Evolutionary conservation across 2,329 filamentous ascomycete species (phyloP), one percentile per base, ranked within the genome.

Genomic region (Paramyrothecium roridum): DNA sequence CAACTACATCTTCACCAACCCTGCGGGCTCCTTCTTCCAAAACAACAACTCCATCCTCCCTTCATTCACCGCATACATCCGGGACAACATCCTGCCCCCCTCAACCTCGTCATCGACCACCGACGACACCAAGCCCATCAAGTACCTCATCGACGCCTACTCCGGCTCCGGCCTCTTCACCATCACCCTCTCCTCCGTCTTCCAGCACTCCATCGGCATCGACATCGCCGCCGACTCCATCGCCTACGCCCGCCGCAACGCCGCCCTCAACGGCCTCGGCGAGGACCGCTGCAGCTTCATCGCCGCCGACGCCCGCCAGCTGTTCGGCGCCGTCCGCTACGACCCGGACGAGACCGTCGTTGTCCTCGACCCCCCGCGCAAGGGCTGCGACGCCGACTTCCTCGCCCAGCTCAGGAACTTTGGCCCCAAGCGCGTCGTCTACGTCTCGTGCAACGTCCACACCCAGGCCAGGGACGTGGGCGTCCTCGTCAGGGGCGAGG

Each of bases 41-140:
- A 99, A 99, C 81, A 99, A 99, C 82, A 98, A 98, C 79, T 96
- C 92, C 54, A 98, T 99, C 73, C 87, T 99, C 22, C 86, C 90
- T 30, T 76, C 79, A 17, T 96, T 98, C 74, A 96, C 92, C 16
- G 81, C 85, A 61, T 96, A 96, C 77, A 90, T 98, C 69, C 89
- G 91, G 59, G 80, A 89, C 40, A 84, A 89, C 71, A 89, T 93
- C 66, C 79, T 93, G 2, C 87, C 86, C 0, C 74, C 80, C 3
- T 55, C 65, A 34, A 8, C 37, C n/a, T 43, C 37, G 12, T 43
- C 37, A 37, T 37, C 33, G 10, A 37, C 33, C 37, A 43, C 37
- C 37, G 64, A 70, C 52, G 64, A 63, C 55, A 52, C 56, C 40
- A 50, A 50, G 30, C 73, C 74, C 52, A 86, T 96, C 73, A 89